Percentiles rank a stretch among this genome's conserved stretches.
Evolutionary conservation across 345 rosid species (phyloP).

Genomic region (Excoecaria cochinchinensis): DNA sequence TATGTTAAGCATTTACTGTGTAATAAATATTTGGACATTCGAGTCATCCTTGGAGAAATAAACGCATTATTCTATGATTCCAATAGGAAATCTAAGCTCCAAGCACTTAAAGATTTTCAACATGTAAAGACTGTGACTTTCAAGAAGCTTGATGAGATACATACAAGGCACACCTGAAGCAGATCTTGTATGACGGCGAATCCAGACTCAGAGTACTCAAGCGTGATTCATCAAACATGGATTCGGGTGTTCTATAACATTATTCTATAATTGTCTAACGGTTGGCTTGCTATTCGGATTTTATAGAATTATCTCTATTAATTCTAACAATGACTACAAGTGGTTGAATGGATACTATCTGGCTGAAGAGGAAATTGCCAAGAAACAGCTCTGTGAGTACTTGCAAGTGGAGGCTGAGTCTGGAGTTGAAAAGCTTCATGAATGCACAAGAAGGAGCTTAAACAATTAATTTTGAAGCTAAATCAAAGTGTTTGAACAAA

Average conservation of each 20-base stretch:
- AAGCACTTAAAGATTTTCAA: constrained; percentile 16
- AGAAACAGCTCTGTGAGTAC: constrained; percentile 36
- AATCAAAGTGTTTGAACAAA: not conserved
- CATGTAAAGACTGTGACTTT: not conserved
- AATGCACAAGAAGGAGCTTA: constrained; percentile 28
- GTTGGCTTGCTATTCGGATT: too few species aligned
- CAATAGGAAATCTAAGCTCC: constrained; percentile 23
- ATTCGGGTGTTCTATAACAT: too few species aligned
- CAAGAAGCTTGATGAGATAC: not conserved
- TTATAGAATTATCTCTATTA: too few species aligned
- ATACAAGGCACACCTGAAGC: not conserved
- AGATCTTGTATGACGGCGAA: constrained; percentile 24
- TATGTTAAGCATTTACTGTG: not conserved
- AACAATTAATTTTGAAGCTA: constrained; percentile 32
- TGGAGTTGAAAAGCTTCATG: constrained; percentile 36
- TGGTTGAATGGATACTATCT: constrained; percentile 36
- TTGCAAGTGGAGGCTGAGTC: constrained; percentile 44
- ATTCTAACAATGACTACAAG: constrained; percentile 23
- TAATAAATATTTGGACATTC: not conserved
- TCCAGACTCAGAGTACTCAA: too few species aligned
- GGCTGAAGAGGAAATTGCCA: constrained; percentile 12
- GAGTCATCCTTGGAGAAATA: not conserved
- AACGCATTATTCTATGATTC: constrained; percentile 34
- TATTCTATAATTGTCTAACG: too few species aligned
- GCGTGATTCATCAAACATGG: too few species aligned